A percentile compares a stretch with the other conserved stretches of the same genome.
Conservation (phyloP, 2,329 filamentous ascomycete genomes). For the Clarireedia hainanense region DNA sequence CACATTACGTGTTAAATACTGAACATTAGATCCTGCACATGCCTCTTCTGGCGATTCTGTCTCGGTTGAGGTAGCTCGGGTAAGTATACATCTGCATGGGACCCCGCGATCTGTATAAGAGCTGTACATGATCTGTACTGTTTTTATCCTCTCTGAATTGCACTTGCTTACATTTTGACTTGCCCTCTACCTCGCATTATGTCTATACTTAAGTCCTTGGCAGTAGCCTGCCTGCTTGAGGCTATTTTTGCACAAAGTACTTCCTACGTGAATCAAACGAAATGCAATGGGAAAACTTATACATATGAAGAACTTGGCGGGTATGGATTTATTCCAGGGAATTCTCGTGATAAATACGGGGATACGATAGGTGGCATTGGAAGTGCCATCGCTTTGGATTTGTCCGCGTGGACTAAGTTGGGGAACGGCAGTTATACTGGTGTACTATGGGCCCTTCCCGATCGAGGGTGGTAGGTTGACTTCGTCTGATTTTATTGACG, state of each 20-base stretch:
- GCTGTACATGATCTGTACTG: neutral
- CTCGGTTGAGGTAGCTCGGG: too few species aligned
- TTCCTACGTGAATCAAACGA: slow-evolving; percentile 16
- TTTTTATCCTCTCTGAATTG: neutral
- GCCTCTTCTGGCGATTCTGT: too few species aligned
- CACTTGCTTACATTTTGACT: neutral
- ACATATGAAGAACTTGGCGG: slow-evolving; percentile 61
- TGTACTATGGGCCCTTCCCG: slow-evolving; percentile 54
- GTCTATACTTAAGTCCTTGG: slow-evolving; percentile 9
- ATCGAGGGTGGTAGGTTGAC: slow-evolving; percentile 53
- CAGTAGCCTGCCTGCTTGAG: slow-evolving; percentile 4
- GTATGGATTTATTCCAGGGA: slow-evolving; percentile 51
- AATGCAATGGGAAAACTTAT: slow-evolving; percentile 47
- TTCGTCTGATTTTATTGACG: neutral
- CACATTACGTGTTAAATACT: too few species aligned
- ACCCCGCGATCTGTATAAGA: slow-evolving; percentile 1
- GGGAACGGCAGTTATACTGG: slow-evolving; percentile 46
- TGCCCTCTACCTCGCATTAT: slow-evolving; percentile 2
- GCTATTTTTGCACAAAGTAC: slow-evolving; percentile 2
- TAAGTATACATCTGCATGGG: neutral
- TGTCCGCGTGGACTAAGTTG: slow-evolving; percentile 48
- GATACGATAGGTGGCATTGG: slow-evolving; percentile 64
- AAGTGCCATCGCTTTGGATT: slow-evolving; percentile 56
- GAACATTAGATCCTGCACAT: too few species aligned
- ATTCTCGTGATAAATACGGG: slow-evolving; percentile 56